A percentile compares a stretch with the other conserved stretches of the same genome.
Conservation (phyloP, 179 eudicot species). For the Corrigiola litoralis region DNA sequence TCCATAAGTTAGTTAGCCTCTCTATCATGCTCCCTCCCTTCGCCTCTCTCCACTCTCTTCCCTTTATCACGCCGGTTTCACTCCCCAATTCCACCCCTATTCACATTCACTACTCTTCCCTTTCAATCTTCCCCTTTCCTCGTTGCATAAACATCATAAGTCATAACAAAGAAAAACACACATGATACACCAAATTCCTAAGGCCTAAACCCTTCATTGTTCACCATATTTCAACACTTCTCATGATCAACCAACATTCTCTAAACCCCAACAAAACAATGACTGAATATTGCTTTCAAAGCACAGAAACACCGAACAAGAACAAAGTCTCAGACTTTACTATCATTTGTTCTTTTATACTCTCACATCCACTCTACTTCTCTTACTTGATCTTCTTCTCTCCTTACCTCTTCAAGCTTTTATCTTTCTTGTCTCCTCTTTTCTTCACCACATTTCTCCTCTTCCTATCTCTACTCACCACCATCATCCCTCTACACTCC, state of each 20-base stretch:
- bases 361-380: conserved; percentile 60
- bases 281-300: conserved; percentile 41
- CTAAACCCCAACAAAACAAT: conserved; percentile 22
- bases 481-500: conserved; percentile 20
- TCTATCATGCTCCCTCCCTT: conserved; percentile 1
- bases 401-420: conserved; percentile 62
- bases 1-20: conserved; percentile 21
- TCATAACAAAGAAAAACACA: conserved; percentile 5
- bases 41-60: conserved; percentile 24
- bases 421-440: conserved; percentile 67
- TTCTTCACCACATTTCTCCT: conserved; percentile 60
- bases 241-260: conserved; percentile 13
- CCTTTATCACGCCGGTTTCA: conserved; percentile 75
- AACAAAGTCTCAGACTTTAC: conserved; percentile 29
- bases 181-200: not conserved
- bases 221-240: conserved; percentile 3
- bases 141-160: too few relatives aligned
- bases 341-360: conserved; percentile 26
- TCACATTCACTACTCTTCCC: conserved; percentile 4
- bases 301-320: conserved; percentile 8
- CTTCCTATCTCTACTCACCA: conserved; percentile 35
- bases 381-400: conserved; percentile 76
- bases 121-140: not conserved
- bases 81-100: conserved; percentile 25
- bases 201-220: not conserved